Base-by-base conservation (phyloP, 2,329 filamentous ascomycete genomes). In the Metarhizium brunneum region DNA sequence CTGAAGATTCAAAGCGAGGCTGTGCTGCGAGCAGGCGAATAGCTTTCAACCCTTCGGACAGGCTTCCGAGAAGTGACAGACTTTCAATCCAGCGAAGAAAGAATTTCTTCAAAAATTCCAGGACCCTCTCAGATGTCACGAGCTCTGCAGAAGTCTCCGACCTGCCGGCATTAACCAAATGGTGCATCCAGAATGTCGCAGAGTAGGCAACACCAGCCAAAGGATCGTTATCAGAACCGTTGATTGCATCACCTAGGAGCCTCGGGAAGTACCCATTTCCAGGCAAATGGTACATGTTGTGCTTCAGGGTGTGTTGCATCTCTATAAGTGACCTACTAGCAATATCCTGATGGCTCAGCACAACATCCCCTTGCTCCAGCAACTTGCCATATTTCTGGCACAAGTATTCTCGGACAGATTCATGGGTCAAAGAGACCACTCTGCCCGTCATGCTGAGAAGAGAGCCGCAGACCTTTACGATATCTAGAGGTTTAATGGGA, bases 371-470 rank as follows among this genome's bases (percentile, higher is more conserved):
- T 43, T 14, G 65, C 65, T 54, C 72, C 69, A 14, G 73, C 59
- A n/a, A 59, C 50, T n/a, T 54, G 10, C 16, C 42, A 47, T 56
- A 58, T 58, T 2, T 63, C 50, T 30, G 58, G 20, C 6, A 56
- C 3, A 76, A 52, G 58, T 65, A 74, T 38, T 77, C 74, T 52
- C 75, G 74, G 3, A 71, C 74, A 8, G 73, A 76, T 55, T 75
- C 69, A 55, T 78, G 73, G 0, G 76, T 63, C 49, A 76, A 69
- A 42, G 66, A 71, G 11, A 76, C 55, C 0, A 35, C 60, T 2
- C 35, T 58, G 0, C 68, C 58, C 36, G 61, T 62, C 18, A 71
- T 30, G 1, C 66, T 71, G 1, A 76, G 63, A 47, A 67, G 56
- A 20, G 69, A 76, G 14, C 73, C 69, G 58, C 71, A 76, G 11